Base-by-base conservation (phyloP, 805 yeast species). In the Komagataella populi region DNA sequence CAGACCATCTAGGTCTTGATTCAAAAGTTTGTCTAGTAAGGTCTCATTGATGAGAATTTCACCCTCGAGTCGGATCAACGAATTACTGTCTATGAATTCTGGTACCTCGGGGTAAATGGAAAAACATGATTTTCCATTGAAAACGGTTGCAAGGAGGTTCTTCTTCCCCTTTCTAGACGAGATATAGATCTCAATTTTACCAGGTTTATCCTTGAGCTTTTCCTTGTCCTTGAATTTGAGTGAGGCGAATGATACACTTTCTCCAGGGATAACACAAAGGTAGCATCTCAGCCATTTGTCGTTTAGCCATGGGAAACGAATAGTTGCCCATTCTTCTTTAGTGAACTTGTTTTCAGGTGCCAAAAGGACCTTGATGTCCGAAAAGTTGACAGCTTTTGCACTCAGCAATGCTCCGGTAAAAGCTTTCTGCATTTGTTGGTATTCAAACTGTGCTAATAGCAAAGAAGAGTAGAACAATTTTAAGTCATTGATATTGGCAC, bases 361-460 rank as follows among this genome's bases (percentile, higher is more conserved):
- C 55, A 82, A 66, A 17, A 82, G 66, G 1, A 81, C 77, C 57
- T 80, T 78, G 46, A 81, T 70, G 60, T 82, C 88, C 2, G 76
- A 70, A 51, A 82, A 69, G 50, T 68, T 62, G 3, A 79, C 69
- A 1, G 83, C 87, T 56, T 77, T 80, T 6, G 77, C 64, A 6
- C 84, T 76, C 39, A 82, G 62, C 39, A 81, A 64, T 2, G 81
- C 84, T 6, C 85, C 88, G 0, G 87, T 81, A 59, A 76, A 82
- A 18, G 81, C 73, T 63, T 81, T 84, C 58, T 77, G 80, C 50
- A 82, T 66, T 48, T 76, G 73, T 17, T 71, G 70, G 56, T 68
- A 74, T 62, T 82, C 88, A 59, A 68, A 82, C 55, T 73, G 76
- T n/a, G 83, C 65, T 48, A 82, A 61, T 49, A 73, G 65, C 43